These are phyloP conservation scores for Auxenochlorella pyrenoidosa DNA, from an alignment of 139 green algal species.

Conservation along the genomic window DNA sequence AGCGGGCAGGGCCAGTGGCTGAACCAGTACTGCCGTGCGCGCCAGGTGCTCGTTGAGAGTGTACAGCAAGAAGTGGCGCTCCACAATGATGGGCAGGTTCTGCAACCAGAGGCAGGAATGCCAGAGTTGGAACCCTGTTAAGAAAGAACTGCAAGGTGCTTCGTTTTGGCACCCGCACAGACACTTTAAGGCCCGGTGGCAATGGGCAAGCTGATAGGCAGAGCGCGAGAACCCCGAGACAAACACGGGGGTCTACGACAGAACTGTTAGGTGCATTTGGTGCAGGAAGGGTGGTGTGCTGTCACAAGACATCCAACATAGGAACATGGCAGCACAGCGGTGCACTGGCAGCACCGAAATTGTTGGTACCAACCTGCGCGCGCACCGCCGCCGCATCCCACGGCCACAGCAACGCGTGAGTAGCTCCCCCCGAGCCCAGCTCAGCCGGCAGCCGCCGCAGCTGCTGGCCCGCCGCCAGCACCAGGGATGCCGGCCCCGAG, in stretches of 20 bases:
- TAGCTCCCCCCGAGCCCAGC: slow-evolving; percentile 46
- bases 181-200: too few species aligned
- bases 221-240: too few species aligned
- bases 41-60: slow-evolving; percentile 79
- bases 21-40: slow-evolving; percentile 77
- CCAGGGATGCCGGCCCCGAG: slow-evolving; percentile 67
- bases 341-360: too few species aligned
- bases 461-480: slow-evolving; percentile 74
- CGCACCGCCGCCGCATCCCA: slow-evolving; percentile 64
- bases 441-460: slow-evolving; percentile 65
- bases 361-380: slow-evolving; percentile 27
- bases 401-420: slow-evolving; percentile 73
- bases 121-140: too few species aligned
- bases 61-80: slow-evolving; percentile 68
- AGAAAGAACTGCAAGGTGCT: too few species aligned
- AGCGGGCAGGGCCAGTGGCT: slow-evolving; percentile 62
- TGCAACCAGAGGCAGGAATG: neutral
- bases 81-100: slow-evolving; percentile 55
- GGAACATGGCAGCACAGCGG: too few species aligned
- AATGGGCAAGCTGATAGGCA: too few species aligned
- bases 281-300: too few species aligned
- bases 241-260: too few species aligned
- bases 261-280: too few species aligned
- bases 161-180: too few species aligned
- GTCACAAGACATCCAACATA: too few species aligned